Conservation (phyloP, 805 yeast genomes). For the Schizosaccharomyces lindneri region DNA sequence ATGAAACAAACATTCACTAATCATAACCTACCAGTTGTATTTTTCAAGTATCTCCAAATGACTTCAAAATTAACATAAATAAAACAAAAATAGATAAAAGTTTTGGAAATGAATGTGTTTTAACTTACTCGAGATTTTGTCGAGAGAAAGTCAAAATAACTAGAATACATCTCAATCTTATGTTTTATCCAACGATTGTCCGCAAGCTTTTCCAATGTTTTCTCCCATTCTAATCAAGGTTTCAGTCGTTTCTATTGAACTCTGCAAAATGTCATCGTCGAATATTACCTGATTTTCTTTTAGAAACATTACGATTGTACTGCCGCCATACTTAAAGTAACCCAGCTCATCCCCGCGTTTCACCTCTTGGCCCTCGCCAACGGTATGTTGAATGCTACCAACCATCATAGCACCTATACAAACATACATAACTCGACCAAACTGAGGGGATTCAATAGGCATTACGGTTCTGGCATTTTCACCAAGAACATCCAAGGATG, state of each 20-base stretch:
- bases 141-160: no score
- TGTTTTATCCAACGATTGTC: neutral
- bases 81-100: no score
- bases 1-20: no score
- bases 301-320: conserved; percentile 51
- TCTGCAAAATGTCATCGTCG: conserved; percentile 49
- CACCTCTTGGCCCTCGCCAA: conserved; percentile 31
- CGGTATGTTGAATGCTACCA: conserved; percentile 60
- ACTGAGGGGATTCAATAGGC: conserved; percentile 49
- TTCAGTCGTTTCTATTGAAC: conserved; percentile 47
- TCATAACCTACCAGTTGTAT: no score
- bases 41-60: no score
- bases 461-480: conserved; percentile 63
- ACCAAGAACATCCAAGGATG: conserved; percentile 72
- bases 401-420: conserved; percentile 98
- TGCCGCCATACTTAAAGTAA: conserved; percentile 88
- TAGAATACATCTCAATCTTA: neutral
- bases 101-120: no score
- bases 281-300: conserved; percentile 21
- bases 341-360: conserved; percentile 67
- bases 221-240: conserved; percentile 25
- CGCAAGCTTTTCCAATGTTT: neutral
- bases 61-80: no score
- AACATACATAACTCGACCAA: conserved; percentile 53
- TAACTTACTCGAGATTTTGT: no score